Conservation (phyloP, 2,329 filamentous ascomycete genomes). For the Neonectria faginata region DNA sequence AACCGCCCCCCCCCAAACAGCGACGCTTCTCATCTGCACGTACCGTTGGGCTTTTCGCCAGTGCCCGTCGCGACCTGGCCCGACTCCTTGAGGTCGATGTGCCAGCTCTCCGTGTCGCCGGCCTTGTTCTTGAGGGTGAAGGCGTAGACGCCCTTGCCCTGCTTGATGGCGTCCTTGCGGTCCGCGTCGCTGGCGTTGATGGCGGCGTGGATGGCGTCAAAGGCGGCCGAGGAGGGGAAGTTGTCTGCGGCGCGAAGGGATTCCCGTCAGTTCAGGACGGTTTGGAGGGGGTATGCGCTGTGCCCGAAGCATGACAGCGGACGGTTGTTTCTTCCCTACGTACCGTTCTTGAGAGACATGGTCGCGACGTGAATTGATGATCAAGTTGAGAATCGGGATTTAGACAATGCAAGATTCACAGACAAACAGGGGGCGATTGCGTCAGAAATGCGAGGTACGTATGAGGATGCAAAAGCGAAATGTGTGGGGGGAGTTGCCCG, state of each 20-base stretch:
- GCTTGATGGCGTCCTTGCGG: conserved; percentile 88
- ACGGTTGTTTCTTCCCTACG: conserved; percentile 40
- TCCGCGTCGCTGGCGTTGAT: conserved; percentile 77
- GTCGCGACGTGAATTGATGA: conserved; percentile 45
- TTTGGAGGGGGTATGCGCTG: conserved; percentile 10
- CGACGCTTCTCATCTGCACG: conserved; percentile 46
- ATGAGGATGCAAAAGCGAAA: conserved; percentile 14
- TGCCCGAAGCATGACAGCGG: conserved; percentile 6
- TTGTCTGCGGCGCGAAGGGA: conserved; percentile 63
- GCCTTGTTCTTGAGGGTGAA: conserved; percentile 92
- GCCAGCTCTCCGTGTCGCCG: conserved; percentile 87
- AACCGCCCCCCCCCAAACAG: background rate
- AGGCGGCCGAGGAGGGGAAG: conserved; percentile 91
- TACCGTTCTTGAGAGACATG: conserved; percentile 83
- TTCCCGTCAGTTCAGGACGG: conserved; percentile 14
- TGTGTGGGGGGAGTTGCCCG: conserved; percentile 38
- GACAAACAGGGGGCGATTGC: conserved; percentile 13
- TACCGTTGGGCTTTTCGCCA: conserved; percentile 86
- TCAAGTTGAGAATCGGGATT: background rate
- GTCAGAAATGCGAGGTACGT: conserved; percentile 5
- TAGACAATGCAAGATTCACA: conserved; percentile 6
- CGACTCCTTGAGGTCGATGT: conserved; percentile 93
- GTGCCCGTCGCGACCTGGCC: conserved; percentile 84
- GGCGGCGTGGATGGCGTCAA: conserved; percentile 84
- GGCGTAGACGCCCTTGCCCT: conserved; percentile 86